A percentile compares a stretch with the other conserved stretches of the same genome.
These are phyloP conservation scores for Aspergillus heteromorphus DNA, from an alignment of 495 filamentous ascomycete genomes.

Conservation along the genomic window DNA sequence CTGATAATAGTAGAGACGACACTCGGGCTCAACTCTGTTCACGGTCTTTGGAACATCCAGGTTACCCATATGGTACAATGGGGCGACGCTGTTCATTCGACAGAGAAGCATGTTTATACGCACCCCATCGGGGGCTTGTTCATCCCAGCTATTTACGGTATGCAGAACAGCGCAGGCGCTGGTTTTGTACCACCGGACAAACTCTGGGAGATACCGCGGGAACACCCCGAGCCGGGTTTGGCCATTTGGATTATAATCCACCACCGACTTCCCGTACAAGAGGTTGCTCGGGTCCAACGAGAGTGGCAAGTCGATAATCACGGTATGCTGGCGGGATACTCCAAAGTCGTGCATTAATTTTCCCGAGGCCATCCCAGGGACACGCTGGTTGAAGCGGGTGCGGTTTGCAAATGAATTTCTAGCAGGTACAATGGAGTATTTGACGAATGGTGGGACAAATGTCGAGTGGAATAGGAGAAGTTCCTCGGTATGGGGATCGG, in stretches of 20 bases:
- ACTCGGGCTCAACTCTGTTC: conserved; percentile 44
- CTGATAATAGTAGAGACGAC: conserved; percentile 60
- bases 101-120: conserved; percentile 56
- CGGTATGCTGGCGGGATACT: conserved; percentile 51
- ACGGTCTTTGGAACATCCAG: conserved; percentile 45
- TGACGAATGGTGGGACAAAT: conserved; percentile 56
- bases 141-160: conserved; percentile 62
- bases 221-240: conserved; percentile 59
- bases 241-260: conserved; percentile 48
- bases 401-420: not conserved
- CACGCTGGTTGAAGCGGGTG: conserved; percentile 34
- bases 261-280: conserved; percentile 43
- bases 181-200: conserved; percentile 59
- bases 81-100: conserved; percentile 52
- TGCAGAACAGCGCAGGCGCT: conserved; percentile 61
- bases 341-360: conserved; percentile 74
- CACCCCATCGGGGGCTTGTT: conserved; percentile 10
- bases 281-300: conserved; percentile 57
- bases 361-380: conserved; percentile 52
- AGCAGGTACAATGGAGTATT: conserved; percentile 54
- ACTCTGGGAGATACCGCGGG: conserved; percentile 49
- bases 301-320: conserved; percentile 63
- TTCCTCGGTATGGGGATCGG: conserved; percentile 55
- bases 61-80: conserved; percentile 55
- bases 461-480: conserved; percentile 59